Base-by-base conservation (phyloP, 352 stramenopile species). In the Globisporangium parvum region DNA sequence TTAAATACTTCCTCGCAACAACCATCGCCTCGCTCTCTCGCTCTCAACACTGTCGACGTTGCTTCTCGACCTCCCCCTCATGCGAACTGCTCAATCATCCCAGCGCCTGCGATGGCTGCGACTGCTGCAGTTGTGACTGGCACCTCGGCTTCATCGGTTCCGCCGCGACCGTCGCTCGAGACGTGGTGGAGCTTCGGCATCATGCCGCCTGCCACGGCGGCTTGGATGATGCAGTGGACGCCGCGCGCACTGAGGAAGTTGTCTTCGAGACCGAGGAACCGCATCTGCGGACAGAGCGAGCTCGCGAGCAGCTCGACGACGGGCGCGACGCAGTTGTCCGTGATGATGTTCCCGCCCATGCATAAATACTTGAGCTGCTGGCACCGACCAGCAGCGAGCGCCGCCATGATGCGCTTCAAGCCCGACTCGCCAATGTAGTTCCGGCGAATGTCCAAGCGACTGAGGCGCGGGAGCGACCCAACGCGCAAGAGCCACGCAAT, bases 271-370 rank as follows among this genome's bases (percentile, higher is more conserved):
- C 82, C 82, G 26, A 93, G 67, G 47, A 92, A 92, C 4, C 72
- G 69, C 51, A 92, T 55, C 11, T 66, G 65, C 15, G 77, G 72
- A 48, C 74, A 88, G 8, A 61, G 31, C 3, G 62, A 59, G 15
- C 60, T 61, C 4, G 58, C 51, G 11, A 89, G 45, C 51, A 90
- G 50, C 11, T 49, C 61, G 21, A 76, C 71, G 28, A 90, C 51
- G 18, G 80, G 63, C 6, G 53, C 39, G 20, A 88, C 82, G 48
- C 77, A 85, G 58, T 87, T 88, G 66, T 92, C 80, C 11, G 82
- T 90, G 62, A 92, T 77, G 51, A 92, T 66, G 66, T 92, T 92
- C 33, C 82, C 82, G 15, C 82, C 82, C 65, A 93, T 71, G 57
- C 82, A 91, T 31, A 93, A 59, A 49, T 82, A 85, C 65, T 86